phyloP scores from a whole-genome alignment of 106 monocot genomes.

The Dioscorea dumetorum region DNA sequence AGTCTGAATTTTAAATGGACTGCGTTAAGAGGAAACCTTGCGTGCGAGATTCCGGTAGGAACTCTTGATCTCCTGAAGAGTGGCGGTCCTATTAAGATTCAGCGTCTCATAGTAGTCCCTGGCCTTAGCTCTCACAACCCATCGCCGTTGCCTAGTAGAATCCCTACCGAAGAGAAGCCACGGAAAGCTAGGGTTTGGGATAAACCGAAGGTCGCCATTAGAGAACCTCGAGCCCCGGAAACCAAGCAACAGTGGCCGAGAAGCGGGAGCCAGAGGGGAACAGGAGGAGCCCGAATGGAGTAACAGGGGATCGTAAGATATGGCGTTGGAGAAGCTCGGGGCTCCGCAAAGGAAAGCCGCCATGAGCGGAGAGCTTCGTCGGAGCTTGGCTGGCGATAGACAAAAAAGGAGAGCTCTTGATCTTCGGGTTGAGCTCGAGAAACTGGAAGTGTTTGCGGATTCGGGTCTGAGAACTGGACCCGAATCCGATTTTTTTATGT shows the following conservation, averaged over 20 bases:
- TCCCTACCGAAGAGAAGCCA: not conserved
- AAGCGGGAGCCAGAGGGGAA: not conserved
- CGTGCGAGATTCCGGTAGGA: conserved; percentile 57
- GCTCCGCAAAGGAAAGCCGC: not conserved
- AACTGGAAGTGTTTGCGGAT: too few species aligned
- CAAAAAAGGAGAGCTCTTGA: too few species aligned
- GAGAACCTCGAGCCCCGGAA: not conserved
- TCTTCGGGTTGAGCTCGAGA: too few species aligned
- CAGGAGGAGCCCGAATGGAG: not conserved
- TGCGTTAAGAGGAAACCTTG: conserved; percentile 27
- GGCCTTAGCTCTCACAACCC: conserved; percentile 12
- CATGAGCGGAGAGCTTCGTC: not conserved
- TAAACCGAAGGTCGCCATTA: not conserved
- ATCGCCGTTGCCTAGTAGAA: not conserved
- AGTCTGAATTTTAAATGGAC: not conserved
- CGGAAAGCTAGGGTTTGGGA: not conserved
- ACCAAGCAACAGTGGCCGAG: not conserved
- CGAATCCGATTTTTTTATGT: too few species aligned
- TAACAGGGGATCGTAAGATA: not conserved
- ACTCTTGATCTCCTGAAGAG: conserved; percentile 58
- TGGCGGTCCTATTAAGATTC: conserved; percentile 44
- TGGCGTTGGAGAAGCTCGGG: not conserved
- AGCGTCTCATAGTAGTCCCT: conserved; percentile 50
- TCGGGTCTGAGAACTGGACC: too few species aligned
- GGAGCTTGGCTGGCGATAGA: too few species aligned